A percentile compares a stretch with the other conserved stretches of the same genome.
These are phyloP conservation scores for Thamnidium elegans DNA, from an alignment of 192 early-diverging fungal species.

Conservation along the genomic window DNA sequence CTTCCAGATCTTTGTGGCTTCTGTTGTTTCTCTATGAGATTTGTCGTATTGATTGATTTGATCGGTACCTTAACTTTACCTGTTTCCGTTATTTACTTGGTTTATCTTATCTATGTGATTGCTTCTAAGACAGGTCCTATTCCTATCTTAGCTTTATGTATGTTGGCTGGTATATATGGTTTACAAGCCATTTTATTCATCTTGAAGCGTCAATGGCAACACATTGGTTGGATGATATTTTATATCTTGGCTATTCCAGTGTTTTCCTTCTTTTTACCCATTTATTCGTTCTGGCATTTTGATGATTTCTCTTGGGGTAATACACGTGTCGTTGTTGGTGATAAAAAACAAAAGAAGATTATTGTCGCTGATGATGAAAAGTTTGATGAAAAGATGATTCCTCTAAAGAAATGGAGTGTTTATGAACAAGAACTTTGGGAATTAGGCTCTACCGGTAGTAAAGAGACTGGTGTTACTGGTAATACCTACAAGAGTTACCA, in stretches of 20 bases:
- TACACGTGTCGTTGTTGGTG: constrained; percentile 80
- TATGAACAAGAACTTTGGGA: constrained; percentile 82
- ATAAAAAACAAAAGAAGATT: constrained; percentile 61
- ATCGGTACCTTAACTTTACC: constrained; percentile 92
- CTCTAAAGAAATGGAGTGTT: constrained; percentile 83
- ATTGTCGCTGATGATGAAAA: constrained; percentile 70
- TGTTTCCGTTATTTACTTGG: constrained; percentile 84
- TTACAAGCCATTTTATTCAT: constrained; percentile 86
- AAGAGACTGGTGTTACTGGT: constrained; percentile 45
- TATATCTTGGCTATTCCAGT: constrained; percentile 90
- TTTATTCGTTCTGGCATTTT: constrained; percentile 98
- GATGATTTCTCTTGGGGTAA: constrained; percentile 99
- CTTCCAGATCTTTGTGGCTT: constrained; percentile 95
- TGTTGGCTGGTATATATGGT: constrained; percentile 86
- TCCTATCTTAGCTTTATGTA: constrained; percentile 81
- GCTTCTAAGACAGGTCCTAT: constrained; percentile 53
- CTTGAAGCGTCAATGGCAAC: constrained; percentile 64
- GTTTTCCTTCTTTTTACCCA: constrained; percentile 88
- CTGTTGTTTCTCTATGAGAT: constrained; percentile 96
- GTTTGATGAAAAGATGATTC: constrained; percentile 85
- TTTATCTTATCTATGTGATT: constrained; percentile 73
- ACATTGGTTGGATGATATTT: constrained; percentile 79
- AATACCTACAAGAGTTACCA: constrained; percentile 39
- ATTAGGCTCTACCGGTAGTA: constrained; percentile 49
- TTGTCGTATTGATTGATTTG: constrained; percentile 93